Conservation (phyloP, 2,329 filamentous ascomycete species). For the Rachicladosporium sp. region DNA sequence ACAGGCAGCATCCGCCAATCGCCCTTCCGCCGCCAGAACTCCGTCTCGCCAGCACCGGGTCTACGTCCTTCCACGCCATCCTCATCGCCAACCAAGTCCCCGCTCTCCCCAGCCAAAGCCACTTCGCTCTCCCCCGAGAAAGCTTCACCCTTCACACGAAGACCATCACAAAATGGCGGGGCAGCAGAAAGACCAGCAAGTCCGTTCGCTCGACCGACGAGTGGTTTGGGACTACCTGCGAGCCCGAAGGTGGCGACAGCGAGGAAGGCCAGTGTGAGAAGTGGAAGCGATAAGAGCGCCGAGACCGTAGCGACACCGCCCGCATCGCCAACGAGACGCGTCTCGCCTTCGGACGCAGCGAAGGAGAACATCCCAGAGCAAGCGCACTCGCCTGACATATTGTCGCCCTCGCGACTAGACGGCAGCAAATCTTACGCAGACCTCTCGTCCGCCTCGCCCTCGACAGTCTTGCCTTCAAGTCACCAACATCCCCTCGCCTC, state of each 20-base stretch:
- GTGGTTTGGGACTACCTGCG: slow-evolving; percentile 16
- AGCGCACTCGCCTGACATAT: neutral
- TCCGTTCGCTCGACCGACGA: slow-evolving; percentile 23
- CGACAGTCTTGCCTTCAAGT: slow-evolving; percentile 15
- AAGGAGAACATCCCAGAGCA: neutral
- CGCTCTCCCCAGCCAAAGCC: slow-evolving; percentile 1
- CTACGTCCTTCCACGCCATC: slow-evolving; percentile 6
- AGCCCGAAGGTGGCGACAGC: slow-evolving; percentile 11
- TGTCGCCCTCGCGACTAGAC: slow-evolving; percentile 10
- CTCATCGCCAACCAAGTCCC: slow-evolving; percentile 14
- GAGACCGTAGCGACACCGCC: slow-evolving; percentile 2
- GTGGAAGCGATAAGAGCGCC: slow-evolving; percentile 4
- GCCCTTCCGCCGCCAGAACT: slow-evolving; percentile 25
- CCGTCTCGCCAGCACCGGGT: slow-evolving; percentile 24
- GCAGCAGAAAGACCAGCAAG: slow-evolving; percentile 20
- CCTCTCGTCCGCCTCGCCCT: slow-evolving; percentile 4
- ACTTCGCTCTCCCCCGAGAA: slow-evolving; percentile 12
- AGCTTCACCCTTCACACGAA: slow-evolving; percentile 22
- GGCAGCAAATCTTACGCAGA: neutral
- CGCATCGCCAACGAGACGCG: slow-evolving; percentile 3
- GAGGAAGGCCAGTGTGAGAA: slow-evolving; percentile 8
- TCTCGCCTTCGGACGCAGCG: slow-evolving; percentile 1
- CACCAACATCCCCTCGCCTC: slow-evolving; percentile 19
- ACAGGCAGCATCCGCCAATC: slow-evolving; percentile 14
- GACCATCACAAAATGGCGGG: slow-evolving; percentile 22